phyloP scores from a whole-genome alignment of 345 rosid genomes.

The Physaria fendleri region DNA sequence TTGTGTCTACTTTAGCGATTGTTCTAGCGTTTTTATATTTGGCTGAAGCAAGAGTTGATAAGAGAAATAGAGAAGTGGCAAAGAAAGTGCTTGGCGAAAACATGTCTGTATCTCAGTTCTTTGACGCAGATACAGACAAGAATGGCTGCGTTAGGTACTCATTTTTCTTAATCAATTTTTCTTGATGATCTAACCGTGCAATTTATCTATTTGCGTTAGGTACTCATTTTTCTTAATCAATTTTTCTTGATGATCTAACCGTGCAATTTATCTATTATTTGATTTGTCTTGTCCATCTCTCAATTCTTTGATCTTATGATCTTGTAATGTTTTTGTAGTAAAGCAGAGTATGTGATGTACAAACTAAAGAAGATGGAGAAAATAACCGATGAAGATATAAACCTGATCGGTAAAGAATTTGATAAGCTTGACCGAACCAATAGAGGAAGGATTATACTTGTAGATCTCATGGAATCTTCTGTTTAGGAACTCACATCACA shows the following conservation, averaged over 20 bases:
- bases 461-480: constrained; percentile 45
- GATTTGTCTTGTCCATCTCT: too few species aligned
- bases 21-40: constrained; percentile 75
- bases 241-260: too few species aligned
- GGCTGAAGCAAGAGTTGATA: constrained; percentile 89
- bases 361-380: constrained; percentile 73
- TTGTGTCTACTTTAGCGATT: constrained; percentile 81
- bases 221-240: too few species aligned
- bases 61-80: constrained; percentile 65
- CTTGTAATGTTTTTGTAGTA: constrained; percentile 45
- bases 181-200: too few species aligned
- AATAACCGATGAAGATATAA: constrained; percentile 56
- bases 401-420: constrained; percentile 39
- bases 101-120: constrained; percentile 81
- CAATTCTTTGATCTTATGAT: too few species aligned
- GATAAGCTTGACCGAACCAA: constrained; percentile 60
- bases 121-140: constrained; percentile 78
- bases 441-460: constrained; percentile 68
- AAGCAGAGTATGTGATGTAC: constrained; percentile 72
- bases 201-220: too few species aligned
- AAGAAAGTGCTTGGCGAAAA: constrained; percentile 76
- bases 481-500: constrained; percentile 6
- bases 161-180: too few species aligned
- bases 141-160: constrained; percentile 78
- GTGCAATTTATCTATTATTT: too few species aligned